phyloP scores from a whole-genome alignment of 257 asterid species.

The Solanum dulcamara region DNA sequence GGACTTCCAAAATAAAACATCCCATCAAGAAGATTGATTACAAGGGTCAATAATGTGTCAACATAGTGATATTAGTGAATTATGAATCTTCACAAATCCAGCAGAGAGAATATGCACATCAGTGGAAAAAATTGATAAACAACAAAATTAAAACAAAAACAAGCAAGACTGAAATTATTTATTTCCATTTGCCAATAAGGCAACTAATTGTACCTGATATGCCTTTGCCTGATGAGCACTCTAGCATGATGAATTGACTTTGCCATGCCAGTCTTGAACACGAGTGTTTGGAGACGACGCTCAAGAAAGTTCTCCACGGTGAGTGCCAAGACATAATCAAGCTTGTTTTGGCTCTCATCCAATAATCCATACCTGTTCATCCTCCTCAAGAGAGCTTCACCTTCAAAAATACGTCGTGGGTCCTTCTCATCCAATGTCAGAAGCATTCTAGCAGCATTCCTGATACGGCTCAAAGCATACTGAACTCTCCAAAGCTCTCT shows the following conservation, averaged over 20 bases:
- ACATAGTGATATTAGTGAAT: background rate
- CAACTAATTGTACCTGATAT: background rate
- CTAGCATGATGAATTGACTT: background rate
- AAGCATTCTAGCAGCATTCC: constrained; percentile 4
- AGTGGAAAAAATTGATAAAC: background rate
- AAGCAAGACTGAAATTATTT: background rate
- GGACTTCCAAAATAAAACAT: background rate
- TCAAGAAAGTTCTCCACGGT: background rate
- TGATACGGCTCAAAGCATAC: constrained; percentile 5
- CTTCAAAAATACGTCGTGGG: constrained; percentile 2
- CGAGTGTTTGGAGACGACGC: background rate
- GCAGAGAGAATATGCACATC: background rate
- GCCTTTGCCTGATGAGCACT: background rate
- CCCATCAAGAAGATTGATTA: background rate
- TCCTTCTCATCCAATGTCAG: constrained; percentile 2
- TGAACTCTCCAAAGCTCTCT: constrained; percentile 1
- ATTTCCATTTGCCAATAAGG: background rate
- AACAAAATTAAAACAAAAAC: background rate
- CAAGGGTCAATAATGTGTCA: background rate
- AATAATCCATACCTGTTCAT: background rate
- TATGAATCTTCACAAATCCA: background rate
- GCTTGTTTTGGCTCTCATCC: background rate
- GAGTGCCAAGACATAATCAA: background rate
- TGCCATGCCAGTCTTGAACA: background rate
- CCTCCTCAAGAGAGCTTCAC: constrained; percentile 7